Conservation (phyloP, 768 basidiomycete genomes). For the Boletus reticuloceps region DNA sequence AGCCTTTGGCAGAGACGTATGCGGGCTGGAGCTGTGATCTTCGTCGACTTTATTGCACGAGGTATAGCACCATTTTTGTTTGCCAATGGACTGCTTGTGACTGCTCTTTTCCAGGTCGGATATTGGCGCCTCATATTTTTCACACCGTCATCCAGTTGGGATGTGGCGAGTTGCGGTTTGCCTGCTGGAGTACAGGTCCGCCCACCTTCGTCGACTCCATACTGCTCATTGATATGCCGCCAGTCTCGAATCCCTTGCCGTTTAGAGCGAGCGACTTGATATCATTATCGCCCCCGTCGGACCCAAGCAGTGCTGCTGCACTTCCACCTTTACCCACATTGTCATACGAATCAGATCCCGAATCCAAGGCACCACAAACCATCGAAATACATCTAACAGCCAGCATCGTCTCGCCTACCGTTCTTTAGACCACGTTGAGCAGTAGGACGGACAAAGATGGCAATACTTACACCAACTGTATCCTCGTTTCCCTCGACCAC, state of each 20-base stretch:
- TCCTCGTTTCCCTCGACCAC: constrained; percentile 43
- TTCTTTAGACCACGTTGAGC: constrained; percentile 6
- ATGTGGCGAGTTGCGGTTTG: constrained; percentile 46
- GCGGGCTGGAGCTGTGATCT: constrained; percentile 53
- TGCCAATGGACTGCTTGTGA: not conserved
- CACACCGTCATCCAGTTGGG: constrained; percentile 14
- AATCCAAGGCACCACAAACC: constrained; percentile 2
- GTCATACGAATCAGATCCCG: not conserved
- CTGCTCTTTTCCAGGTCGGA: constrained; percentile 15
- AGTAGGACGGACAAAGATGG: constrained; percentile 12
- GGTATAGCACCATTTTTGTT: constrained; percentile 25
- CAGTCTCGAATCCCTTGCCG: not conserved
- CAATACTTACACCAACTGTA: constrained; percentile 17
- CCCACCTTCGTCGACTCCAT: constrained; percentile 57
- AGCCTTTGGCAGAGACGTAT: constrained; percentile 70
- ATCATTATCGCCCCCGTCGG: constrained; percentile 1
- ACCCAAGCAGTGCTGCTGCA: not conserved
- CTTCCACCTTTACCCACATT: not conserved
- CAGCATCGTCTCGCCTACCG: constrained; percentile 22
- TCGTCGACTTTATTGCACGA: constrained; percentile 65
- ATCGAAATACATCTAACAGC: constrained; percentile 31
- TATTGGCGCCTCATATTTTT: constrained; percentile 29
- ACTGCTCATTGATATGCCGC: constrained; percentile 42
- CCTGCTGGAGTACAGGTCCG: constrained; percentile 53
- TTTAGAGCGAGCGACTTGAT: constrained; percentile 7